phyloP scores from a whole-genome alignment of 2,329 filamentous ascomycete species.

The Raffaelea arxii region DNA sequence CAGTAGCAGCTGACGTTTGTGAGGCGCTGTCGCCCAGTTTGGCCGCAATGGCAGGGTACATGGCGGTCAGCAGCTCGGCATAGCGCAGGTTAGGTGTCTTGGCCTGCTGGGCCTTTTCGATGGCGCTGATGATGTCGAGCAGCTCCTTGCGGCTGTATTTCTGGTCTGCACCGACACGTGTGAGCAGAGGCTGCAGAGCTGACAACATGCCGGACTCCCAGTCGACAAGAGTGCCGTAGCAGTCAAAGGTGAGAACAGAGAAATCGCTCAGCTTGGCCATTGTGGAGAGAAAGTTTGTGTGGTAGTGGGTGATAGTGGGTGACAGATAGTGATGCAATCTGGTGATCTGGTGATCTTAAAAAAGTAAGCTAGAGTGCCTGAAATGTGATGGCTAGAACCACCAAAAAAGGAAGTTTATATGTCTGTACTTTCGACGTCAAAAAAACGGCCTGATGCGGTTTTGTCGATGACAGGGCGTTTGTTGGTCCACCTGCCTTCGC shows the following conservation, averaged over 20 bases:
- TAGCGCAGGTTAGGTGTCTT: constrained; percentile 50
- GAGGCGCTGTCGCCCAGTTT: constrained; percentile 25
- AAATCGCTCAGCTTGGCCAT: constrained; percentile 16
- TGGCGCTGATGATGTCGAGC: constrained; percentile 27
- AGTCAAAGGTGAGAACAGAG: constrained; percentile 57
- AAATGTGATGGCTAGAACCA: no score
- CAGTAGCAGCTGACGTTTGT: no score
- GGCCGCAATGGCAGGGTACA: constrained; percentile 36
- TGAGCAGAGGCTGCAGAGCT: constrained; percentile 40
- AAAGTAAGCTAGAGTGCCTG: no score
- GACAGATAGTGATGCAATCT: no score
- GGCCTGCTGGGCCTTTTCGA: constrained; percentile 39
- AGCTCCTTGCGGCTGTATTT: constrained; percentile 20
- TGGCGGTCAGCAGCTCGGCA: constrained; percentile 42
- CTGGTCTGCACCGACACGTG: constrained; percentile 26
- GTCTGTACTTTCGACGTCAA: no score
- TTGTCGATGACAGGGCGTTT: no score
- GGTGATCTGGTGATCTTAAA: no score
- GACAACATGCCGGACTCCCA: constrained; percentile 59
- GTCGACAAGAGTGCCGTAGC: constrained; percentile 72
- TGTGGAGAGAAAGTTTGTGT: background rate
- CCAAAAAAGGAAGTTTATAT: no score
- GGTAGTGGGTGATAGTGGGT: background rate
- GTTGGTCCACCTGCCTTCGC: no score
- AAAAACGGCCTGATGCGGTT: no score